Conservation (phyloP, 768 basidiomycete genomes). For the Inosperma sp. region DNA sequence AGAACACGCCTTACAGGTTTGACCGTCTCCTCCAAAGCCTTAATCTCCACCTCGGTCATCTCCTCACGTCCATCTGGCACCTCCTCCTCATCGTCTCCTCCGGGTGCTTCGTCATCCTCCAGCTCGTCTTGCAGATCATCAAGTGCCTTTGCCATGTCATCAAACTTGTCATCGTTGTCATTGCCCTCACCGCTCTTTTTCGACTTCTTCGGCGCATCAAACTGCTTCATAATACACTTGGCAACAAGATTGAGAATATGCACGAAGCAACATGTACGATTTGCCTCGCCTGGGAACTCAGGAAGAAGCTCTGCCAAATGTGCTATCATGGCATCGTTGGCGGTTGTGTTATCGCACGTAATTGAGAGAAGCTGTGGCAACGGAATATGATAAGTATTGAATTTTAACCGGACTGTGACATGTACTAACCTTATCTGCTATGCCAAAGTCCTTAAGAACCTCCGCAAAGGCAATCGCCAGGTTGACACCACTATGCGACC, state of each 20-base stretch:
- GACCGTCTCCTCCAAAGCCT: constrained; percentile 23
- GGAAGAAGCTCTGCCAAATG: neutral
- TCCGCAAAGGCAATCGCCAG: constrained; percentile 29
- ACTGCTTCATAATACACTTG: constrained; percentile 27
- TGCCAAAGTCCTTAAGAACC: constrained; percentile 31
- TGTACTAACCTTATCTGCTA: constrained; percentile 29
- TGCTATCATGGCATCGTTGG: constrained; percentile 4
- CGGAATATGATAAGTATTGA: constrained; percentile 9
- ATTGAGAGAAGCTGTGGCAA: constrained; percentile 32
- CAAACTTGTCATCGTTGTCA: neutral
- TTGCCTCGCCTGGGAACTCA: neutral
- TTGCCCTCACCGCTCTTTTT: neutral
- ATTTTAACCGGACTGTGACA: neutral
- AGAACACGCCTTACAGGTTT: constrained; percentile 22
- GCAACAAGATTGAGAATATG: constrained; percentile 28
- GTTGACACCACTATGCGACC: constrained; percentile 32
- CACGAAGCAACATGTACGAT: neutral
- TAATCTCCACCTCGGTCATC: constrained; percentile 14
- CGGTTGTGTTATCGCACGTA: constrained; percentile 1
- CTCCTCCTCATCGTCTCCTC: constrained; percentile 8
- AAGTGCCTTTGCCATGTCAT: constrained; percentile 7
- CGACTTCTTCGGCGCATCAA: constrained; percentile 21
- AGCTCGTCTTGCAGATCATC: constrained; percentile 4
- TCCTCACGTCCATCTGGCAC: constrained; percentile 13
- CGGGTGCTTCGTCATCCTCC: constrained; percentile 6